phyloP scores from a whole-genome alignment of 108 stramenopile species.

The Nannochloropsis oceanica region DNA sequence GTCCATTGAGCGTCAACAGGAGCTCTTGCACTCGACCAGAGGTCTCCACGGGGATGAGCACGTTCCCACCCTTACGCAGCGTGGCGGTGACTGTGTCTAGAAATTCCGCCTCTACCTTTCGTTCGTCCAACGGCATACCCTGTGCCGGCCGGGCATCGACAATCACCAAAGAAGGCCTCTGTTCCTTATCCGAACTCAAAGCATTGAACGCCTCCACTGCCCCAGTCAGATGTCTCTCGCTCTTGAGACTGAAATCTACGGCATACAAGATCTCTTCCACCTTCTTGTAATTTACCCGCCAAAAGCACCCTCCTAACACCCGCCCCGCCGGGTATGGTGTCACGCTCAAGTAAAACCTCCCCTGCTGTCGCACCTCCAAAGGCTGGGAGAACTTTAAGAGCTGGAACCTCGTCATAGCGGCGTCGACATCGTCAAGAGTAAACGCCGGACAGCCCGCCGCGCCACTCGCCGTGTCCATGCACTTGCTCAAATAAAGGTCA shows the following conservation, averaged over 20 bases:
- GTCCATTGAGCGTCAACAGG: conserved; percentile 52
- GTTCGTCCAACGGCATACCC: neutral
- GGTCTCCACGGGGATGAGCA: conserved; percentile 73
- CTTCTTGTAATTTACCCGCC: neutral
- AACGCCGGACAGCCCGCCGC: conserved; percentile 26
- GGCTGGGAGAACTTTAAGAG: conserved; percentile 78
- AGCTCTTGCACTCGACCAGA: conserved; percentile 70
- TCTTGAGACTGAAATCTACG: conserved; percentile 39
- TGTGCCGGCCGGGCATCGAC: neutral
- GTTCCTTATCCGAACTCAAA: neutral
- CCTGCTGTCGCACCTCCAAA: conserved; percentile 37
- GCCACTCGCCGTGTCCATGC: neutral
- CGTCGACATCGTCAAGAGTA: conserved; percentile 70
- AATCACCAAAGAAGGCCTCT: neutral
- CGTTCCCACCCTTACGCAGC: conserved; percentile 71
- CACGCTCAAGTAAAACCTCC: conserved; percentile 31
- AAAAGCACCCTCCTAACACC: conserved; percentile 64
- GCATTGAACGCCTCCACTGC: conserved; percentile 39
- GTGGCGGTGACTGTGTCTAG: conserved; percentile 47
- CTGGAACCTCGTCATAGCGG: conserved; percentile 46
- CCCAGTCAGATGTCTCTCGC: conserved; percentile 55
- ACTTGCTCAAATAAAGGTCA: conserved; percentile 53
- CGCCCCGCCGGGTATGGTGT: conserved; percentile 69
- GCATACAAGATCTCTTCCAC: neutral
- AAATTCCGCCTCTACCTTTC: neutral